Base-by-base conservation (phyloP, 2,329 filamentous ascomycete genomes). In the Aspergillus carbonarius region DNA sequence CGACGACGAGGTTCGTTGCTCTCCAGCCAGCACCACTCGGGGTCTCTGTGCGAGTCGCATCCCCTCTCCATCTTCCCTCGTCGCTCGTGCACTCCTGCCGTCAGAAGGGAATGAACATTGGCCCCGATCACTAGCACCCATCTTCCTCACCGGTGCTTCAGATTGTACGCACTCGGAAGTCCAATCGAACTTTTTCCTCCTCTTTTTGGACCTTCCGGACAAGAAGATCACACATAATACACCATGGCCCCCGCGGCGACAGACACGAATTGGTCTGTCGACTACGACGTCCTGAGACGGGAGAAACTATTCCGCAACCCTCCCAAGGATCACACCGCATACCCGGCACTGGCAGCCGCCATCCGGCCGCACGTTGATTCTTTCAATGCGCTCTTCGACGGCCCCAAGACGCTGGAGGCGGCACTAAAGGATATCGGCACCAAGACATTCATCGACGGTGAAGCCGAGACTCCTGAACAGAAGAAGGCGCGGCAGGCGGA, bases 311-410 rank as follows among this genome's bases (percentile, higher is more conserved):
- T 99, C 76, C 84, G 86, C 69, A 88, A 96, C 66, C 93, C 95
- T 17, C 93, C 95, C 0, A 89, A 85, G 70, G 93, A 98, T 73
- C 89, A 86, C 67, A 90, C 90, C 9, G 92, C 93, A 59, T 98
- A 96, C 72, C 95, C 95, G 13, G 85, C 90, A 20, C 85, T 99
- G 49, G 89, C 93, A 68, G 85, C 85, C 61, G 91, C 93, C n/a
- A 88, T 98, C 60, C 84, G 90, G 65, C 95, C 95, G 51, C 95
- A 99, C 76, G 89, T 98, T 68, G 88, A 97, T 70, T 95, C 95
- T 6, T 99, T 97, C 85, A 96, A 99, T 80, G 88, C 88, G 54
- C 83, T 98, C 49, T 96, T 97, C 72, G 85, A 87, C 32, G 81
- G 83, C 58, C 83, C 88, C 75, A 91, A 90, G 54, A 80, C 89